A percentile compares a stretch with the other conserved stretches of the same genome.
phyloP scores from a whole-genome alignment of 441 rosid genomes.

The Jatropha multifida region DNA sequence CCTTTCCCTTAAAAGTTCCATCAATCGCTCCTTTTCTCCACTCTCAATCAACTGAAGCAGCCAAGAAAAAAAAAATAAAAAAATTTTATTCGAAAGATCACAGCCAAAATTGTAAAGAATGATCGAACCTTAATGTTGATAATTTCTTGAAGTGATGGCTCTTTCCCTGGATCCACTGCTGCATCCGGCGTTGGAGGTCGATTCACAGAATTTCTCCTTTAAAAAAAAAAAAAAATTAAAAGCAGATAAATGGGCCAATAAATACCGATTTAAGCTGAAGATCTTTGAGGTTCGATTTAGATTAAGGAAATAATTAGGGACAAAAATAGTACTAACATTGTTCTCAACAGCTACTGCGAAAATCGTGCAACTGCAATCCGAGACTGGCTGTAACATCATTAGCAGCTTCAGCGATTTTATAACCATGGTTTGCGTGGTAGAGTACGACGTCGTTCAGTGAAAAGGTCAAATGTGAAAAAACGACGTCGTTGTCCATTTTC shows the following conservation, averaged over 20 bases:
- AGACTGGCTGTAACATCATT: not conserved
- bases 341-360: not conserved
- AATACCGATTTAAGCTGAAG: not conserved
- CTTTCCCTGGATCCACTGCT: slow-evolving; percentile 39
- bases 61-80: not conserved
- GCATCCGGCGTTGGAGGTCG: slow-evolving; percentile 77
- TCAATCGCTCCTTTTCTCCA: slow-evolving; percentile 79
- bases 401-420: not conserved
- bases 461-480: not conserved
- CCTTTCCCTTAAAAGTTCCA: slow-evolving; percentile 83
- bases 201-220: slow-evolving; percentile 72
- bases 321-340: slow-evolving; percentile 8
- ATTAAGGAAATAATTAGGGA: not conserved
- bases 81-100: not conserved
- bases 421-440: not conserved
- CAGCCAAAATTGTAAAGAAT: not conserved
- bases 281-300: not conserved
- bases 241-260: not conserved
- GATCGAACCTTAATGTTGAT: slow-evolving; percentile 66
- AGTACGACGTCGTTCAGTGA: not conserved
- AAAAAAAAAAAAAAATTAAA: slow-evolving; percentile 4
- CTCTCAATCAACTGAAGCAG: slow-evolving; percentile 65
- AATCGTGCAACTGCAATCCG: not conserved
- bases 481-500: no score
- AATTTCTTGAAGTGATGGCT: slow-evolving; percentile 65